Base-by-base conservation (phyloP, 306 rosid species). In the Quillaja saponaria region DNA sequence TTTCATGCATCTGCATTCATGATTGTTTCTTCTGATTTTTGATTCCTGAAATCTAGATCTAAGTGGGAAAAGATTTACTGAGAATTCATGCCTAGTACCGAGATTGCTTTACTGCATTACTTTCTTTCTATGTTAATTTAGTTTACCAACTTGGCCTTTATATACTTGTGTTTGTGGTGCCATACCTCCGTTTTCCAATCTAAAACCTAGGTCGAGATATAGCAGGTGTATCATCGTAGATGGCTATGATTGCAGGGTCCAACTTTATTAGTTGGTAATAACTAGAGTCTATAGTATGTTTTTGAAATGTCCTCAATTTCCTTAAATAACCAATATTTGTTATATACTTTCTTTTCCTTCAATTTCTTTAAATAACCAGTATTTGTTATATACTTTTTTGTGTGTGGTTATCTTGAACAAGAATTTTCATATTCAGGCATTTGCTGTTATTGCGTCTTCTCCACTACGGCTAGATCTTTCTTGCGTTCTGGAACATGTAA, bases 361-460 rank as follows among this genome's bases (percentile, higher is more conserved):
- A n/a, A 25, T 25, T 25, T 25, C 31, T 25, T 25, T 25, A 25
- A 25, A 25, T 25, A 25, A 25, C 4, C 31, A 25, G 31, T 25
- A 25, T 25, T 25, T 4, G 2, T 25, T 25, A 25, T 25, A 44
- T 37, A 31, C 18, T 52, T 12, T 49, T 13, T 34, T 13, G 38
- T 39, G 53, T 45, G 46, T 61, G 51, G 37, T 44, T 53, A 50
- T 55, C 62, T 53, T 77, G 42, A 79, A 37, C 42, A 5, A 14
- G 7, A 5, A 18, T 66, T 61, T 80, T 62, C 38, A 35, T 61
- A 42, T 63, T 74, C 82, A 94, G 99, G 96, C 99, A 58, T 90
- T 90, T 63, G 91, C 99, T 63, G 97, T 94, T 75, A 94, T 94
- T 68, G 91, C 99, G 56, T 84, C 91, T 73, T 89, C 96, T 47